phyloP scores from a whole-genome alignment of 2,329 filamentous ascomycete genomes.

The Colletotrichum cordylinicola region DNA sequence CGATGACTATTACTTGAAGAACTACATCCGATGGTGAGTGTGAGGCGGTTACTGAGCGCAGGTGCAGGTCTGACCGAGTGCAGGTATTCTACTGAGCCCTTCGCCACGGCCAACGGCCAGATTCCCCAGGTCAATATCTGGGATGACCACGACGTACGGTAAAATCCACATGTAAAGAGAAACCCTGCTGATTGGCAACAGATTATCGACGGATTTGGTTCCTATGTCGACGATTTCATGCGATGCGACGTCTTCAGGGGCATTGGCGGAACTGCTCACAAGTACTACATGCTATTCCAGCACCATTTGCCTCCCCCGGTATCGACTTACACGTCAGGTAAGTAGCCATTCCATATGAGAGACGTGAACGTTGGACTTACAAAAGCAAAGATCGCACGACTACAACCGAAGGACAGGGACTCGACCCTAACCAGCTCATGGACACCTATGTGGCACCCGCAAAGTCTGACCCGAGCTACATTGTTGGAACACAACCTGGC shows the following conservation, averaged over 20 bases:
- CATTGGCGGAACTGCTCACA: constrained; percentile 90
- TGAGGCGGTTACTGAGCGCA: constrained; percentile 29
- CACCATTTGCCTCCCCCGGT: constrained; percentile 87
- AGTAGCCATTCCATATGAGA: constrained; percentile 14
- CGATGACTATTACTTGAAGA: constrained; percentile 89
- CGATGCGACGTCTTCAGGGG: constrained; percentile 89
- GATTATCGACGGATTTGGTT: constrained; percentile 92
- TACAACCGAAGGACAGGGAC: constrained; percentile 42
- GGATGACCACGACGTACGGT: constrained; percentile 85
- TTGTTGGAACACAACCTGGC: constrained; percentile 76
- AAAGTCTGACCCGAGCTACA: constrained; percentile 73
- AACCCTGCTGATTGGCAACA: constrained; percentile 41
- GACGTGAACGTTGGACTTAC: constrained; percentile 30
- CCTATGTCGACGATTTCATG: constrained; percentile 95
- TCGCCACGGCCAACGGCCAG: constrained; percentile 84
- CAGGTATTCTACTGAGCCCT: constrained; percentile 78
- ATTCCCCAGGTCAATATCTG: constrained; percentile 97
- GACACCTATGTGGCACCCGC: constrained; percentile 72
- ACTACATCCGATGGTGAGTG: constrained; percentile 75
- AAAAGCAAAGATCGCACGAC: constrained; percentile 22
- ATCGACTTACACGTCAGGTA: constrained; percentile 84
- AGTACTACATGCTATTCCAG: constrained; percentile 98
- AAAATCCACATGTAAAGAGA: constrained; percentile 32
- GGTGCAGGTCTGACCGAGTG: constrained; percentile 58
- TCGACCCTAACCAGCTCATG: constrained; percentile 75